Evolutionary conservation across 108 stramenopile genomes (phyloP), one percentile per base, ranked within the genome.

Genomic region (Nannochloropsis salina): DNA sequence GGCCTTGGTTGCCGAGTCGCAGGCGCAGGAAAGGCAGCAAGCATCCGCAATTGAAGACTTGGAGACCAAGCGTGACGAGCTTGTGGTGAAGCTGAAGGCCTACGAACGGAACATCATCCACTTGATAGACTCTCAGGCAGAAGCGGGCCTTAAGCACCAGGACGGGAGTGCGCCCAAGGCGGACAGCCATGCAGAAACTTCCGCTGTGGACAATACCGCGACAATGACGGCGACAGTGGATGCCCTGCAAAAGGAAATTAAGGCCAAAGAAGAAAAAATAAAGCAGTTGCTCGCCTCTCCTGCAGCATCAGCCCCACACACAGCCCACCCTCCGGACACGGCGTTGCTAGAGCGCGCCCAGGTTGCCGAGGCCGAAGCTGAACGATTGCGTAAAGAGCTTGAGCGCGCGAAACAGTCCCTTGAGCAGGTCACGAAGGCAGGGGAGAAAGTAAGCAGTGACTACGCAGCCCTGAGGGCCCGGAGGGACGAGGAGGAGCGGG

Each of bases 31-130:
- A n/a, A 41, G 79, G 51, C 31, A 79, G 83, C 82, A 86, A 42
- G 41, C 83, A 42, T 42, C 80, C 22, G 43, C 82, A 2, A 86
- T 86, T 41, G 82, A 80, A 9, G 82, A 82, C 82, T 82, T 86
- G 43, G 86, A 86, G 86, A 86, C 83, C 86, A 82, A 83, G 21
- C 86, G 86, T 11, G 86, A 86, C 42, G 86, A 86, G 79, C 79
- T 86, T 74, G 82, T 83, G 22, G 86, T 83, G 42, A 87, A 87
- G 31, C 43, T 87, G 43, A 87, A 87, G 83, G 86, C 86, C 41
- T 83, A 87, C 83, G 86, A 87, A 83, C 43, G 61, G 43, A 87
- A 87, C 86, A 87, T 87, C 8, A 80, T 80, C 3, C 43, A 81
- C 11, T 44, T 43, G 18, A 31, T 40, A 9, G 85, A 80, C 22